Conservation (phyloP, 2,329 filamentous ascomycete genomes). For the Verticillium isaacii region DNA sequence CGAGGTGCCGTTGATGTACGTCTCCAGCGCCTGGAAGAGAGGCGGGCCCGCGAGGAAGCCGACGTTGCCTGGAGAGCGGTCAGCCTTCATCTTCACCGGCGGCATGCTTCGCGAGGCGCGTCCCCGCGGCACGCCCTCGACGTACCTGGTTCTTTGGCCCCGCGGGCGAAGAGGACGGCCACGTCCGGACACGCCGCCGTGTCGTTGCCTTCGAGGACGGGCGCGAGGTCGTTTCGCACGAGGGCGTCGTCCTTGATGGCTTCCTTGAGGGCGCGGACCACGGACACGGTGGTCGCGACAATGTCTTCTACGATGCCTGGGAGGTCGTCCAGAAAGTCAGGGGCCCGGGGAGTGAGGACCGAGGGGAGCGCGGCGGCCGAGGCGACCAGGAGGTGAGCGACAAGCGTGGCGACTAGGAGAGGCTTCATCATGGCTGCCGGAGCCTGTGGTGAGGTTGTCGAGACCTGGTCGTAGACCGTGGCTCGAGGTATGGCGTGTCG, state of each 20-base stretch:
- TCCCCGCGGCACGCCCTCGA: not conserved
- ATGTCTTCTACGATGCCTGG: slow-evolving; percentile 5
- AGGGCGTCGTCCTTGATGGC: slow-evolving; percentile 10
- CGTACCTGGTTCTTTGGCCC: slow-evolving; percentile 13
- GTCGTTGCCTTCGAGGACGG: not conserved
- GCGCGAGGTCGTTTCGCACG: slow-evolving; percentile 8
- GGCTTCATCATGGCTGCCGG: not conserved
- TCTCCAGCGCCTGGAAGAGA: slow-evolving; percentile 18
- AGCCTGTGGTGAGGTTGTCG: not conserved
- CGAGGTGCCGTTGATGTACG: slow-evolving; percentile 12
- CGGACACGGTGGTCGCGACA: slow-evolving; percentile 8
- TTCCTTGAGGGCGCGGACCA: slow-evolving; percentile 9
- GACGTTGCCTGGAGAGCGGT: slow-evolving; percentile 19
- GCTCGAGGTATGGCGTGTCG: not conserved
- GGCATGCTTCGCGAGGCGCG: too few relatives aligned
- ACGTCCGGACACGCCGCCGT: slow-evolving; percentile 10
- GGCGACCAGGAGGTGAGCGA: not conserved
- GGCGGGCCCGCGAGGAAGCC: slow-evolving; percentile 21
- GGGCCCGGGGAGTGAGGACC: not conserved
- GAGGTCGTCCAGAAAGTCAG: slow-evolving; percentile 8
- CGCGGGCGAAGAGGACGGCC: slow-evolving; percentile 10
- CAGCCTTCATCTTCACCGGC: not conserved
- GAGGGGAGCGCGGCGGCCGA: not conserved
- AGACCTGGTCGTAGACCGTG: not conserved
- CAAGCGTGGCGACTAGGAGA: not conserved